phyloP scores from a whole-genome alignment of 805 yeast genomes.

The Ogataea haglerorum region DNA sequence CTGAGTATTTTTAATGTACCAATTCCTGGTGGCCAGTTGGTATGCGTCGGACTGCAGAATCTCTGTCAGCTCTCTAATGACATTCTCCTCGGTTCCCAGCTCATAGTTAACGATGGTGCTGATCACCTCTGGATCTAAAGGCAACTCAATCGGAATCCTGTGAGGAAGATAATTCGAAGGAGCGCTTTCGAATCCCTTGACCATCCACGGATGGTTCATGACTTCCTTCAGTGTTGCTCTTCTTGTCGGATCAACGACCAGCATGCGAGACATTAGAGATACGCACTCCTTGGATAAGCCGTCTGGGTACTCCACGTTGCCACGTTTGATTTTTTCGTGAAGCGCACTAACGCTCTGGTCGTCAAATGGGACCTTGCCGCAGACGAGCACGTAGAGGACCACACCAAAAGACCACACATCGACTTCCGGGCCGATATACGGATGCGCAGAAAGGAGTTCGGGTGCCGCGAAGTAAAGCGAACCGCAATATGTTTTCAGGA shows the following conservation, averaged over 20 bases:
- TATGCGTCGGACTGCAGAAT: slow-evolving; percentile 67
- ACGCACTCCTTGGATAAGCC: slow-evolving; percentile 77
- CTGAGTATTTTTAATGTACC: slow-evolving; percentile 48
- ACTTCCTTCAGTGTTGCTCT: slow-evolving; percentile 81
- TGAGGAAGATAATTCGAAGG: slow-evolving; percentile 72
- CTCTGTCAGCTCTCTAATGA: slow-evolving; percentile 51
- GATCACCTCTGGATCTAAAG: slow-evolving; percentile 64
- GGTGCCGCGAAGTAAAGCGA: slow-evolving; percentile 98
- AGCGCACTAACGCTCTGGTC: slow-evolving; percentile 88
- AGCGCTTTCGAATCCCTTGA: slow-evolving; percentile 73
- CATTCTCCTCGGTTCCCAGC: slow-evolving; percentile 64
- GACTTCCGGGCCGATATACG: slow-evolving; percentile 94
- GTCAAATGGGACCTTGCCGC: slow-evolving; percentile 98
- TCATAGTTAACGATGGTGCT: slow-evolving; percentile 75
- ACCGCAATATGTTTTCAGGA: slow-evolving; percentile 94
- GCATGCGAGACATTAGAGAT: slow-evolving; percentile 78
- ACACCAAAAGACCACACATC: slow-evolving; percentile 99
- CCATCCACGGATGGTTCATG: slow-evolving; percentile 92
- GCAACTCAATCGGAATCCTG: slow-evolving; percentile 69
- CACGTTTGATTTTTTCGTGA: slow-evolving; percentile 91
- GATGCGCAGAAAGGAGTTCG: slow-evolving; percentile 86
- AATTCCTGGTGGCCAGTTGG: slow-evolving; percentile 54
- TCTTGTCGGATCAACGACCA: slow-evolving; percentile 81
- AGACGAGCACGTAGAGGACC: slow-evolving; percentile 88
- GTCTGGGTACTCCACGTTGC: slow-evolving; percentile 86